These are phyloP conservation scores for Dalbergia cochinchinensis DNA, from an alignment of 306 rosid genomes.

Conservation along the genomic window DNA sequence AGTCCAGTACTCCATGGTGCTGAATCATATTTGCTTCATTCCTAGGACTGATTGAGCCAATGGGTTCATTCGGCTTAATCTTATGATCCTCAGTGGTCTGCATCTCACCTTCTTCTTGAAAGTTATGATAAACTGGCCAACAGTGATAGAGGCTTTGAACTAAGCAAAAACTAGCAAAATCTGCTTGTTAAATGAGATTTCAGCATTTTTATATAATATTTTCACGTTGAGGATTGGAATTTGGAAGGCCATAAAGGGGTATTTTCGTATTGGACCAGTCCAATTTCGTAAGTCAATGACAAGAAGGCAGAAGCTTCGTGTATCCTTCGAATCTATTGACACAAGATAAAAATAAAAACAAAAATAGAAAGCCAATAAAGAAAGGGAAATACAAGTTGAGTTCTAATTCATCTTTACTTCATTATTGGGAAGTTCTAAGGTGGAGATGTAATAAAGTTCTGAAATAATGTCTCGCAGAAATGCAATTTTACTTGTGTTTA, in stretches of 20 bases:
- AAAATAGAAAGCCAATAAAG: neutral
- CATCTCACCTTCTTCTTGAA: neutral
- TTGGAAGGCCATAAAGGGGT: neutral
- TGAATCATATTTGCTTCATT: slow-evolving; percentile 41
- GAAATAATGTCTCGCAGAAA: no score
- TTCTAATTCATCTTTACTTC: neutral
- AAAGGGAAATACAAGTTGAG: neutral
- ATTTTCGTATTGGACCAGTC: neutral
- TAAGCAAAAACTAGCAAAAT: neutral
- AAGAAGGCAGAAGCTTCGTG: slow-evolving; percentile 24
- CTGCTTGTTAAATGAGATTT: slow-evolving; percentile 18
- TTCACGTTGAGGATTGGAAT: slow-evolving; percentile 21
- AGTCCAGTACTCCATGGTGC: slow-evolving; percentile 70
- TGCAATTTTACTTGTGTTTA: no score
- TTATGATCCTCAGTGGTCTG: slow-evolving; percentile 40
- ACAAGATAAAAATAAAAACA: neutral
- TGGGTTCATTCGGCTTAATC: slow-evolving; percentile 41
- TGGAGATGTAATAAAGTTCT: no score
- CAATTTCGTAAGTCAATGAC: slow-evolving; percentile 40
- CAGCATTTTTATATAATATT: slow-evolving; percentile 4
- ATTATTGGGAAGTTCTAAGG: no score
- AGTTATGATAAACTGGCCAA: neutral
- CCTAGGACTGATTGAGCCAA: slow-evolving; percentile 42
- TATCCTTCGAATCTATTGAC: slow-evolving; percentile 16
- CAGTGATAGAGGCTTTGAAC: slow-evolving; percentile 23